These are phyloP conservation scores for Solanum gracilifrons DNA, from an alignment of 257 asterid genomes.

Conservation along the genomic window DNA sequence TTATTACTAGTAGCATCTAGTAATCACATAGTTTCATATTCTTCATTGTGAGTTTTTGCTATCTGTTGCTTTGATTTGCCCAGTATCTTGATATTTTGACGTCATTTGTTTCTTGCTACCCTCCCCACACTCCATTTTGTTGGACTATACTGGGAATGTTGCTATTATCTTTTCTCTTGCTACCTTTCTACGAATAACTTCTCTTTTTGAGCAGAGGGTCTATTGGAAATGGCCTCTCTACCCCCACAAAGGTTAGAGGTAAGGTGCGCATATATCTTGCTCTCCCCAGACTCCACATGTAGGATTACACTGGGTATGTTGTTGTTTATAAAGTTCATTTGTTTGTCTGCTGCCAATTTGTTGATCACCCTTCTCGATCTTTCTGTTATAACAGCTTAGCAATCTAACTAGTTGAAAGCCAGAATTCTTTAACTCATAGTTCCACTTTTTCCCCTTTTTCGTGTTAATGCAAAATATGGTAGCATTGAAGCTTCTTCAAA, in stretches of 20 bases:
- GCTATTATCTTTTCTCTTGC: background rate
- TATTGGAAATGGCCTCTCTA: background rate
- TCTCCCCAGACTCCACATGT: background rate
- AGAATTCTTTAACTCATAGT: background rate
- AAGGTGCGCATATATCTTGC: background rate
- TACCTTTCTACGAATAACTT: background rate
- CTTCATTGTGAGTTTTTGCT: background rate
- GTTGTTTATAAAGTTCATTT: background rate
- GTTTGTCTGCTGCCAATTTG: background rate
- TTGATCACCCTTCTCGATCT: background rate
- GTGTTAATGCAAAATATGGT: background rate
- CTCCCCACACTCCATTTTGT: background rate
- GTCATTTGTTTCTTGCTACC: background rate
- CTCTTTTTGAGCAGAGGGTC: background rate
- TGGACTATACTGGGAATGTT: background rate
- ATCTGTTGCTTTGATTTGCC: background rate
- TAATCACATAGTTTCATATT: background rate
- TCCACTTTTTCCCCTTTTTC: background rate
- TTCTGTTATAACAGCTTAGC: background rate
- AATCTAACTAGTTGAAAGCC: background rate
- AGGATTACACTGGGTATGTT: background rate
- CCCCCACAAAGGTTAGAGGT: background rate
- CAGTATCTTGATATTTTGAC: background rate
- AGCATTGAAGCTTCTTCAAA: background rate
- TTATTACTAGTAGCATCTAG: background rate